Evolutionary conservation across 441 rosid genomes (phyloP), one percentile per base, ranked within the genome.

Genomic region (Francoa sonchifolia): DNA sequence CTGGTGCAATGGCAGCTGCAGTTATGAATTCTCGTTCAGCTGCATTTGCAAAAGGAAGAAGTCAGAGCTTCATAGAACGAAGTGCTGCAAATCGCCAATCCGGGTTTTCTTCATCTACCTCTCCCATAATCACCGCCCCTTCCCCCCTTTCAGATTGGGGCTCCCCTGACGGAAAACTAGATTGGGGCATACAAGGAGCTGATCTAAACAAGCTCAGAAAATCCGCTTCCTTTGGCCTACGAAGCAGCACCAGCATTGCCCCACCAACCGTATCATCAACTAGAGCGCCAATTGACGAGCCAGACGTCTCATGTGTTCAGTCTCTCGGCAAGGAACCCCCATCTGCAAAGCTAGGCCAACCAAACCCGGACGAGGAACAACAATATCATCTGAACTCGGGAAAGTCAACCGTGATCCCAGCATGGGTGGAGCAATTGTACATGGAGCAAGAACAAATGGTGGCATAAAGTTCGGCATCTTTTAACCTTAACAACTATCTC

Each of bases 261-360:
- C 48, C 50, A 12, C 26, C 47, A 11, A 18, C 64, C 23, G 40
- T 44, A 3, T 10, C 50, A 37, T 25, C 67, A 4, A 21, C 39
- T 46, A 47, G 59, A 33, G 42, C 54, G 6, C 50, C 32, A 45
- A 36, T 44, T 1, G 73, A 73, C 23, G 92, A 79, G 60, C 88
- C 93, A 10, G 86, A 81, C 13, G 76, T 79, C 28, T 72, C 95
- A 4, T 79, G 97, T 95, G 90, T 84, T 45, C 79, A 73, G 59
- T 71, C 92, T 38, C 36, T 82, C 48, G 95, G 75, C 20, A 82
- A 76, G 63, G 97, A 82, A 43, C 52, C 65, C 18, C 57, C 75
- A 6, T 36, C 54, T 6, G 23, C 16, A 9, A 54, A 18, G 14
- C 33, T 49, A 7, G 57, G 49, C 33, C 63, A 52, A 18, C 36